A percentile compares a stretch with the other conserved stretches of the same genome.
Evolutionary conservation across 345 rosid genomes (phyloP).

Genomic region (Arabis alpina): DNA sequence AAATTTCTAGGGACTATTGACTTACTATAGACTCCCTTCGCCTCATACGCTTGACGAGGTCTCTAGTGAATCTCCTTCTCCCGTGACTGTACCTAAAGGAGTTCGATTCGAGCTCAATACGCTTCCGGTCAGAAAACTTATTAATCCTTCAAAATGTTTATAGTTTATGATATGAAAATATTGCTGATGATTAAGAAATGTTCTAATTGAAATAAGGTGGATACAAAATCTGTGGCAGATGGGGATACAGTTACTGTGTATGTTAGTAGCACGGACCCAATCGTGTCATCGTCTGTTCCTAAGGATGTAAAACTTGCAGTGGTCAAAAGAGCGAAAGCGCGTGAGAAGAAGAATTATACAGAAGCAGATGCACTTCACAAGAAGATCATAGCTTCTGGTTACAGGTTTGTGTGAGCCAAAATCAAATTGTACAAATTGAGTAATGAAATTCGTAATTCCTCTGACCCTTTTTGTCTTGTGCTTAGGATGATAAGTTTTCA

Average conservation of each 20-base stretch:
- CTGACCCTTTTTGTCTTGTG: conserved; percentile 12
- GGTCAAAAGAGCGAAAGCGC: conserved; percentile 61
- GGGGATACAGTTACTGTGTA: conserved; percentile 81
- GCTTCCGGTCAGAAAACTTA: conserved; percentile 60
- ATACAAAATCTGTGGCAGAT: conserved; percentile 71
- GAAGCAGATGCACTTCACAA: conserved; percentile 72
- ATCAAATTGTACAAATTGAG: background rate
- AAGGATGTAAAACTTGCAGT: conserved; percentile 61
- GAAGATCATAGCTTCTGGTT: conserved; percentile 70
- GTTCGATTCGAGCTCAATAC: conserved; percentile 64
- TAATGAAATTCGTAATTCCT: background rate
- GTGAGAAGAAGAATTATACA: conserved; percentile 56
- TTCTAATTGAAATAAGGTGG: conserved; percentile 63
- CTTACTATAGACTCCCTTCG: conserved; percentile 79
- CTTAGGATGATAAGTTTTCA: conserved; percentile 38
- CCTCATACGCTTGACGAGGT: conserved; percentile 47
- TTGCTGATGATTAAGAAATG: conserved; percentile 28
- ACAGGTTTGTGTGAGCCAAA: conserved; percentile 49
- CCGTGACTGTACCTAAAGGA: conserved; percentile 54
- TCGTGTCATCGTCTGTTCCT: conserved; percentile 71
- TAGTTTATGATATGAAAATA: background rate
- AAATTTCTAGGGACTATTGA: conserved; percentile 64
- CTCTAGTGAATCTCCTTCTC: conserved; percentile 51
- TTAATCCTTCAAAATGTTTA: background rate
- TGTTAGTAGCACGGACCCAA: conserved; percentile 58